Base-by-base conservation (phyloP, 129 eudicot genomes). In the Lactuca sativa region DNA sequence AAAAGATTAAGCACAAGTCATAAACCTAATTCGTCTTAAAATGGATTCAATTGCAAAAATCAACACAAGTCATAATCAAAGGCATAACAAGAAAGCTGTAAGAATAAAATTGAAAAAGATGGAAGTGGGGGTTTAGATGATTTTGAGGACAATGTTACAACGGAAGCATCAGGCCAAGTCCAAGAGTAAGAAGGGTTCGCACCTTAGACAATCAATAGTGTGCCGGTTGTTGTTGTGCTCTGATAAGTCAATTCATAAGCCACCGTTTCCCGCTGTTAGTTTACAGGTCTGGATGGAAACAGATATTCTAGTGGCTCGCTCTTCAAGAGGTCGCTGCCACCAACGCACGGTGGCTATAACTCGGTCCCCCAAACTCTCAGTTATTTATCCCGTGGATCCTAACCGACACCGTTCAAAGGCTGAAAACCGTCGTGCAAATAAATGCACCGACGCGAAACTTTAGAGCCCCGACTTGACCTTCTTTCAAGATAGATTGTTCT, bases 231-330 rank as follows among this genome's bases (percentile, higher is more conserved):
- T 16, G 78, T 73, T 18, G 21, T 74, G 78, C 78, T 74, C 78
- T 74, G 73, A 55, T 56, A 74, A 74, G 61, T 12, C 79, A 74
- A 73, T 60, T 15, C 78, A 56, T 74, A 74, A 72, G 66, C 78
- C 78, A 74, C 59, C 37, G 34, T 18, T 18, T 13, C 66, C 71
- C 9, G 21, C 1, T 18, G 21, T 18, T 18, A 18, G 25, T 7
- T 41, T 41, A 18, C 21, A 41, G 4, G 53, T 16, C 14, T 38
- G 3, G 59, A 43, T 44, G 78, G 21, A 65, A 41, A 43, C n/a
- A 8, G 72, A 74, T 74, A 64, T 56, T 41, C 66, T 30, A 4
- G 34, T 66, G 66, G 59, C 40, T n/a, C n/a, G n/a, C 52, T 11
- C n/a, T 3, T 37, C 9, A 34, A 12, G 13, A 14, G 6, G 2